A percentile compares a stretch with the other conserved stretches of the same genome.
Evolutionary conservation across 2,329 filamentous ascomycete genomes (phyloP).

Genomic region (Fusarium oligoseptatum): DNA sequence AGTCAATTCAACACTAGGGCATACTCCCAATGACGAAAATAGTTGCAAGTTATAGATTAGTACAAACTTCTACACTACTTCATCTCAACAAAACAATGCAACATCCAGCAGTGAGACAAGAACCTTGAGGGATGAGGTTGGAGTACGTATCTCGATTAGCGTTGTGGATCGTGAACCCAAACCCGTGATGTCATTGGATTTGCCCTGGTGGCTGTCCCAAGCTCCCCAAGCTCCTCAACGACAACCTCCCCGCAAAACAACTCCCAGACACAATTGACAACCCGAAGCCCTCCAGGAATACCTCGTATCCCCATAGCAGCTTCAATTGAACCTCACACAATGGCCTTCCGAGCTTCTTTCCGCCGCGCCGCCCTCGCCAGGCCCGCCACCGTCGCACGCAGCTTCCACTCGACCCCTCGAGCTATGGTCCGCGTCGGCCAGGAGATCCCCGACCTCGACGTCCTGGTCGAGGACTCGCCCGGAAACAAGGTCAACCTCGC

Average conservation of each 20-base stretch:
- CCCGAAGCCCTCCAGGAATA: conserved; percentile 10
- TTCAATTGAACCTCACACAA: conserved; percentile 31
- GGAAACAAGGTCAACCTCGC: conserved; percentile 92
- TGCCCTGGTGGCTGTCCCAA: conserved; percentile 8
- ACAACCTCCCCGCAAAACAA: conserved; percentile 13
- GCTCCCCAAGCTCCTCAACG: conserved; percentile 23
- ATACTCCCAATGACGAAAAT: not conserved
- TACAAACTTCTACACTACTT: not conserved
- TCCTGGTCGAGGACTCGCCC: conserved; percentile 86
- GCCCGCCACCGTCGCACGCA: conserved; percentile 48
- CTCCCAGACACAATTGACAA: conserved; percentile 30
- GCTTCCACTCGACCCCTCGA: conserved; percentile 75
- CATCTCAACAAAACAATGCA: not conserved
- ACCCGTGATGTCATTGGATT: conserved; percentile 44
- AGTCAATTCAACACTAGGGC: not conserved
- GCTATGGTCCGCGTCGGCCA: conserved; percentile 83
- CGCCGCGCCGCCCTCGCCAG: conserved; percentile 51
- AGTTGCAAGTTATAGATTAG: too few species aligned
- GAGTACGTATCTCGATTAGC: conserved; percentile 6
- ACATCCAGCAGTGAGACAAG: not conserved
- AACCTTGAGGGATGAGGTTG: not conserved
- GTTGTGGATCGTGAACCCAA: conserved; percentile 21
- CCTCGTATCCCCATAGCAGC: conserved; percentile 1
- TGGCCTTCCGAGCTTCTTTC: conserved; percentile 55
- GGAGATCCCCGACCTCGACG: conserved; percentile 79